phyloP scores from a whole-genome alignment of 2,329 filamentous ascomycete genomes.

The Alternaria arborescens region DNA sequence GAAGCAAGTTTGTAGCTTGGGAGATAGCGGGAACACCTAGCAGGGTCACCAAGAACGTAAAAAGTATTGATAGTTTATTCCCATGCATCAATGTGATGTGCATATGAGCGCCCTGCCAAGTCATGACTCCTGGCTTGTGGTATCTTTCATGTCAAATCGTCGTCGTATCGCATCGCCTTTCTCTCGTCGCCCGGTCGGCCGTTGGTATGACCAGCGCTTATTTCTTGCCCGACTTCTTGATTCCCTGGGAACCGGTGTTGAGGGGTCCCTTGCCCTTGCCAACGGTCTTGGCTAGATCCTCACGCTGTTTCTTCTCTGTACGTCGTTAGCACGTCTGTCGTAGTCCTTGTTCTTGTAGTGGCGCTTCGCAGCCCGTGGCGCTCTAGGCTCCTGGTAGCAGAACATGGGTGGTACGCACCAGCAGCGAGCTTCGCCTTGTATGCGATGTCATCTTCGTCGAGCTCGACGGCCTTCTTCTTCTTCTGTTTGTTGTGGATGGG shows the following conservation, averaged over 20 bases:
- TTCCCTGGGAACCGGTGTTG: slow-evolving; percentile 83
- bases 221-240: slow-evolving; percentile 99
- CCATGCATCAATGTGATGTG: slow-evolving; percentile 31
- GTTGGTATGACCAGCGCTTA: slow-evolving; percentile 51
- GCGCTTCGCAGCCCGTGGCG: not conserved
- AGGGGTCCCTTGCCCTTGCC: slow-evolving; percentile 83
- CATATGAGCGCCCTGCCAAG: slow-evolving; percentile 29
- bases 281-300: slow-evolving; percentile 77
- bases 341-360: not conserved
- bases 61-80: slow-evolving; percentile 10
- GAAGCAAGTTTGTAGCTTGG: not conserved
- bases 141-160: slow-evolving; percentile 37
- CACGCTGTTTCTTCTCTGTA: slow-evolving; percentile 66
- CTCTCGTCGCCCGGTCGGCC: not conserved
- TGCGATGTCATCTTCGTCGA: slow-evolving; percentile 87
- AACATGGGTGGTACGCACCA: slow-evolving; percentile 64
- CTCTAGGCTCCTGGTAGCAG: not conserved
- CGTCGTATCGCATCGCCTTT: slow-evolving; percentile 14
- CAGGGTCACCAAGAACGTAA: not conserved
- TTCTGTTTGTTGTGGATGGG: slow-evolving; percentile 76
- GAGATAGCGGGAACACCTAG: not conserved
- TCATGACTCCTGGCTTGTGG: slow-evolving; percentile 36
- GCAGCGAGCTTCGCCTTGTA: slow-evolving; percentile 84
- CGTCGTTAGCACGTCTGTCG: slow-evolving; percentile 6
- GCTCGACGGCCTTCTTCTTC: slow-evolving; percentile 78